Conservation (phyloP, 169 alveolate species). For the Plasmodium gonderi region DNA sequence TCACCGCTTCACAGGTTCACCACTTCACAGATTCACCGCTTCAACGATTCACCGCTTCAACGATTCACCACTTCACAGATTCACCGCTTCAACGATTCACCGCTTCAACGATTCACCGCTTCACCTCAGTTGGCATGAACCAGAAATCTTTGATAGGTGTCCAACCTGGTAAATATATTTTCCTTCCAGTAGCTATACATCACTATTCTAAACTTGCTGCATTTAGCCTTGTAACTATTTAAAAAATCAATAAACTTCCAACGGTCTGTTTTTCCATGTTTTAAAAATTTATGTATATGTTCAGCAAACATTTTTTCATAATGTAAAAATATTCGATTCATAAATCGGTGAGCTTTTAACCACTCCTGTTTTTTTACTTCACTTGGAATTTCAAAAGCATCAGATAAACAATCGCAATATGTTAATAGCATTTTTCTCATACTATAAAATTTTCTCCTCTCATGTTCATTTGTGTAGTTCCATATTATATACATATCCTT, state of each 20-base stretch:
- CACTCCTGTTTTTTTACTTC: slow-evolving; percentile 6
- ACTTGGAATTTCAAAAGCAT: not conserved
- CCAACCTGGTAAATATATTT: not conserved
- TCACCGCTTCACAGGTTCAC: no score
- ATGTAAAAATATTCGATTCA: slow-evolving; percentile 1
- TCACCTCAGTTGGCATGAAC: not conserved
- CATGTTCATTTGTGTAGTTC: slow-evolving; percentile 7
- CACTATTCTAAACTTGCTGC: not conserved
- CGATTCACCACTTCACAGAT: no score
- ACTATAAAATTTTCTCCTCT: not conserved
- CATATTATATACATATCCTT: slow-evolving; percentile 25
- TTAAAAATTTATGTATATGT: not conserved
- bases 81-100: no score
- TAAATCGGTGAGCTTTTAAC: not conserved
- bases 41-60: no score
- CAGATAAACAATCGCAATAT: not conserved
- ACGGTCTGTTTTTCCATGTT: not conserved
- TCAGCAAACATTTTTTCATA: slow-evolving; percentile 10
- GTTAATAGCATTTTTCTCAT: not conserved
- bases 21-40: no score
- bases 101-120: no score
- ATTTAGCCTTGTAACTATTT: not conserved
- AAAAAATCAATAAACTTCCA: not conserved
- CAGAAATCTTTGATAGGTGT: not conserved
- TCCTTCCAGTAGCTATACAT: slow-evolving; percentile 19